Conservation (phyloP, 768 basidiomycete species). For the Mycena vulgaris region DNA sequence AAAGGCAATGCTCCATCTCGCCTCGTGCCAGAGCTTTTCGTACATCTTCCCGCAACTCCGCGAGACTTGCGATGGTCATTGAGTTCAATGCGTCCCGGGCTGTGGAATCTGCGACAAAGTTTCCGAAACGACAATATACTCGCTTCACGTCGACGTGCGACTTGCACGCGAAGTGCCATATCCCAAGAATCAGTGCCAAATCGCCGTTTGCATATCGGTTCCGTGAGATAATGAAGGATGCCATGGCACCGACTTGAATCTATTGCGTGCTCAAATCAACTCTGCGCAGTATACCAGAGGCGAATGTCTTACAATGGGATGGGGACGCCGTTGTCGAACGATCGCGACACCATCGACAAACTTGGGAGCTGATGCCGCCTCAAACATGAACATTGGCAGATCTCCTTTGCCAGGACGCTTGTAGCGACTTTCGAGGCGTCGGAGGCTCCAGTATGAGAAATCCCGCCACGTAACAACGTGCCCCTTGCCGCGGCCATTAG, state of each 20-base stretch:
- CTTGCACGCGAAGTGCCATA: constrained; percentile 8
- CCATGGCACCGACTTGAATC: constrained; percentile 1
- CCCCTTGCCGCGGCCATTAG: neutral
- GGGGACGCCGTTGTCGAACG: constrained; percentile 4
- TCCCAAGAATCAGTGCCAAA: neutral
- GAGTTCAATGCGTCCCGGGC: neutral
- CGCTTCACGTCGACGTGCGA: neutral
- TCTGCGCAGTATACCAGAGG: too few relatives aligned
- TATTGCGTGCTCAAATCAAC: too few relatives aligned
- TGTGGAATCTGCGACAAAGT: neutral
- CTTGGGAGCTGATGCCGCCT: constrained; percentile 16
- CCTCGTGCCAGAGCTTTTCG: constrained; percentile 15
- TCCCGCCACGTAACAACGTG: neutral
- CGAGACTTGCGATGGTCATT: neutral
- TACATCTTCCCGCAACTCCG: neutral
- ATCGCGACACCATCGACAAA: constrained; percentile 35
- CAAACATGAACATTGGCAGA: neutral
- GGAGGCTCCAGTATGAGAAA: neutral
- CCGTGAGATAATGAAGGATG: neutral
- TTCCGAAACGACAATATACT: neutral
- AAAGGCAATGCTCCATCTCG: neutral
- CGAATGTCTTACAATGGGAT: constrained; percentile 5
- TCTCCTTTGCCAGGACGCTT: too few relatives aligned
- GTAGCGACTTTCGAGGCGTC: too few relatives aligned
- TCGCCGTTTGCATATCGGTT: constrained; percentile 11